Evolutionary conservation across 345 rosid genomes (phyloP).

Genomic region (Schrenkiella parvula): DNA sequence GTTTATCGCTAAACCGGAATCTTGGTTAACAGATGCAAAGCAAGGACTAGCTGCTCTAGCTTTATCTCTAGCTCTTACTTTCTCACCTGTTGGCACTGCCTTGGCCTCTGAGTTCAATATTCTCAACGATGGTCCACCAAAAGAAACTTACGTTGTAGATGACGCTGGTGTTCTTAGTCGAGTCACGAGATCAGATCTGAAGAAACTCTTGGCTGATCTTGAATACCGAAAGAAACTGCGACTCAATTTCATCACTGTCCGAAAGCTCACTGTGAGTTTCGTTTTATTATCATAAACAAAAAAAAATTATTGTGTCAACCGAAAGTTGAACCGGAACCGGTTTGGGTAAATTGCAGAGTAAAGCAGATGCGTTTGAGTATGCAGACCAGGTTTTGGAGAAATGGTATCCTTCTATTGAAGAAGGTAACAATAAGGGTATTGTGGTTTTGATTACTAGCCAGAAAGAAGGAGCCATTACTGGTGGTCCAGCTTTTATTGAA

Average conservation of each 20-base stretch:
- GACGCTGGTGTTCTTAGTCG: conserved; percentile 96
- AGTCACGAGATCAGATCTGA: conserved; percentile 79
- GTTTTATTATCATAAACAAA: background rate
- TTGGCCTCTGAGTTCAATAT: conserved; percentile 89
- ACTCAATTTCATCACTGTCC: conserved; percentile 77
- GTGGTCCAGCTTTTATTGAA: conserved; percentile 90
- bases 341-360: conserved; percentile 55
- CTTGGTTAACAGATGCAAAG: conserved; percentile 62
- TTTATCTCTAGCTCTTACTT: conserved; percentile 70
- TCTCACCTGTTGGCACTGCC: conserved; percentile 71
- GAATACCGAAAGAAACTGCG: conserved; percentile 77
- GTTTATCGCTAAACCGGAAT: conserved; percentile 28
- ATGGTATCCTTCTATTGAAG: conserved; percentile 91
- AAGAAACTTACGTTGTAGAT: conserved; percentile 73
- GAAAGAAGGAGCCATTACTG: conserved; percentile 94
- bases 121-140: conserved; percentile 79
- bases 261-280: conserved; percentile 85
- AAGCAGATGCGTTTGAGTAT: conserved; percentile 99
- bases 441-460: conserved; percentile 90
- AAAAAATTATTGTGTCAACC: background rate
- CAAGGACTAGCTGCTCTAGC: conserved; percentile 83
- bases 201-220: conserved; percentile 80
- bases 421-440: conserved; percentile 85
- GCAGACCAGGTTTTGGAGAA: conserved; percentile 93
- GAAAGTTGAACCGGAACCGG: conserved; percentile 5